A percentile compares a stretch with the other conserved stretches of the same genome.
Evolutionary conservation across 2,329 filamentous ascomycete species (phyloP).

Genomic region (Trichoderma simmonsii): DNA sequence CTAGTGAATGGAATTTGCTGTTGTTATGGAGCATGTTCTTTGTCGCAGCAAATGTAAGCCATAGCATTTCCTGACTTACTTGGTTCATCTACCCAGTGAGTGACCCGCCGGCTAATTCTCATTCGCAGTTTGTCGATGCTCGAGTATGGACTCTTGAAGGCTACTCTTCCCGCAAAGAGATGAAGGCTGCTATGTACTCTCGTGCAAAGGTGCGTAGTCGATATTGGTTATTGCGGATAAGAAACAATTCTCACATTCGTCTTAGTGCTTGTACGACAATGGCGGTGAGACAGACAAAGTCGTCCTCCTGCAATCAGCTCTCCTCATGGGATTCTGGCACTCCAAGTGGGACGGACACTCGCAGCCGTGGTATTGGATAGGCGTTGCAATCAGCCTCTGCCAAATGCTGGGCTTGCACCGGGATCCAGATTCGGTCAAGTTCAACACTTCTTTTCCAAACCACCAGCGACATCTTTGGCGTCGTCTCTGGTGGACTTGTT

Average conservation of each 20-base stretch:
- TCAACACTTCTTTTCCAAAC: not conserved
- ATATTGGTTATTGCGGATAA: not conserved
- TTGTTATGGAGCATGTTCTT: conserved; percentile 14
- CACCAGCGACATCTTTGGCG: conserved; percentile 1
- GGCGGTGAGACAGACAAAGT: not conserved
- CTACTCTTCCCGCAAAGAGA: conserved; percentile 4
- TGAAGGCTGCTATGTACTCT: conserved; percentile 5
- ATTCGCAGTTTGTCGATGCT: not conserved
- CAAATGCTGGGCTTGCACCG: conserved; percentile 8
- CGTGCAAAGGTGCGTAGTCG: not conserved
- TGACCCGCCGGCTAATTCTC: not conserved
- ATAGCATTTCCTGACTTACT: not conserved
- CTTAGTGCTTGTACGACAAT: conserved; percentile 2
- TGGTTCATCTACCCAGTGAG: not conserved
- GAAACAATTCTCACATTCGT: not conserved
- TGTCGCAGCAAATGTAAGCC: not conserved
- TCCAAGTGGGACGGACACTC: not conserved
- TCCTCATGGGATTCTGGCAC: conserved; percentile 13
- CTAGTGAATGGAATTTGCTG: not conserved
- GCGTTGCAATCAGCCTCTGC: conserved; percentile 2
- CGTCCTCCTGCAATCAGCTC: not conserved
- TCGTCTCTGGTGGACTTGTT: conserved; percentile 12
- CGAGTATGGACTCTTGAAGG: not conserved
- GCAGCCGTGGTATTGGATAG: conserved; percentile 11
- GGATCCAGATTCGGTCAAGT: not conserved